Evolutionary conservation across 2,329 filamentous ascomycete genomes (phyloP).

Genomic region (Calonectria pseudoturangicola): DNA sequence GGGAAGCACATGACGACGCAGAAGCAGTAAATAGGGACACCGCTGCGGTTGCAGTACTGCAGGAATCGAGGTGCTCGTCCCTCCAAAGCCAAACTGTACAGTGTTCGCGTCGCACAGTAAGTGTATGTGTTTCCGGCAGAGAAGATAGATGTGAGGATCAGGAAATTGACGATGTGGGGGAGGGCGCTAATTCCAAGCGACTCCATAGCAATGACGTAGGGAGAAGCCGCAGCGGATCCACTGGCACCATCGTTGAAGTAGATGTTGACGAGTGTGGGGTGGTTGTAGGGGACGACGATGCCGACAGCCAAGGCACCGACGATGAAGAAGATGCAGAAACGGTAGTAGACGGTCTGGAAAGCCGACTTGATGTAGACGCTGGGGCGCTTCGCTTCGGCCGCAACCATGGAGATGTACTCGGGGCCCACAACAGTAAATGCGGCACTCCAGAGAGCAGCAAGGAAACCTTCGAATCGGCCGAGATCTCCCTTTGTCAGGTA

Average conservation of each 20-base stretch:
- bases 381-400: conserved; percentile 81
- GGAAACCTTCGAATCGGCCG: conserved; percentile 82
- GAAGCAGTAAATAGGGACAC: conserved; percentile 77
- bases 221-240: conserved; percentile 73
- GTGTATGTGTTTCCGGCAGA: conserved; percentile 71
- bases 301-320: conserved; percentile 80
- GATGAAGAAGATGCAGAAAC: conserved; percentile 82
- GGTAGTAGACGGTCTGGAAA: conserved; percentile 84
- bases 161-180: conserved; percentile 75
- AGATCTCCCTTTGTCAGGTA: conserved; percentile 75
- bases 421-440: conserved; percentile 79
- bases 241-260: conserved; percentile 61
- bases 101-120: conserved; percentile 70
- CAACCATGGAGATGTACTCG: conserved; percentile 81
- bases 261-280: conserved; percentile 72
- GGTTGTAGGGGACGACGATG: conserved; percentile 80
- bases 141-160: conserved; percentile 65
- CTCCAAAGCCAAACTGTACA: conserved; percentile 71
- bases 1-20: conserved; percentile 71
- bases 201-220: conserved; percentile 78
- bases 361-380: conserved; percentile 79
- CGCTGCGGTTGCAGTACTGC: conserved; percentile 74
- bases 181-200: conserved; percentile 72
- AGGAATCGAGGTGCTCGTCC: conserved; percentile 72
- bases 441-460: conserved; percentile 79